Evolutionary conservation across 768 basidiomycete species (phyloP), one percentile per base, ranked within the genome.

Genomic region (Clitopilus passeckerianus): DNA sequence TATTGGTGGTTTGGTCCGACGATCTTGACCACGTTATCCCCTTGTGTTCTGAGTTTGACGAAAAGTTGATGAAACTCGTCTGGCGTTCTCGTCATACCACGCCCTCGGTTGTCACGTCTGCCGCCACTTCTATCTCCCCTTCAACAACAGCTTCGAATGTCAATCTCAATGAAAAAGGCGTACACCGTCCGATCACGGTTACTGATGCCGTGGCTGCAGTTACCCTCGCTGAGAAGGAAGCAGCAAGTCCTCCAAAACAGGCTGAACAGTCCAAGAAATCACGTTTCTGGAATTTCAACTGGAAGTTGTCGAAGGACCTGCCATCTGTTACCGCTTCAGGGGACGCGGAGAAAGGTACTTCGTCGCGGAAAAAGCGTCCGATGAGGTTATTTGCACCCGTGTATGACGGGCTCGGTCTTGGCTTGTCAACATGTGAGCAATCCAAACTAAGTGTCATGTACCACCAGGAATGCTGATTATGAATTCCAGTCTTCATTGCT

Each of bases 1-100:
- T 92, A 44, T 77, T 95, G 24, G 80, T 94, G 22, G 84, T 90
- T 18, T 95, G 93, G 93, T 85, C 90, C 0, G 91, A 95, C 72
- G 81, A 87, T 65, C 77, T 95, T 35, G 91, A 94, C 68, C 77
- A 75, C 62, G 89, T 95, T 64, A 87, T 95, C 56, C 86, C 87
- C 0, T 68, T 86, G n/a, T 86, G 81, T 68, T 70, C 73, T 14
- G 90, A 90, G 67, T 90, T 92, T 65, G 87, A 91, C 63, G 80
- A 84, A 23, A 87, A 86, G 74, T 63, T 81, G 68, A 81, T 83
- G 75, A 83, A 82, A 59, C 74, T 82, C 50, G 77, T 82, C 53
- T 84, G 82, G 82, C 72, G 79, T 53, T 71, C 76, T 22, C 78
- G 85, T 34, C 64, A 72, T 55, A 70, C 70, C 2, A 64, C 70